These are phyloP conservation scores for Capronia americana DNA, from an alignment of 2,329 filamentous ascomycete species.

Conservation along the genomic window DNA sequence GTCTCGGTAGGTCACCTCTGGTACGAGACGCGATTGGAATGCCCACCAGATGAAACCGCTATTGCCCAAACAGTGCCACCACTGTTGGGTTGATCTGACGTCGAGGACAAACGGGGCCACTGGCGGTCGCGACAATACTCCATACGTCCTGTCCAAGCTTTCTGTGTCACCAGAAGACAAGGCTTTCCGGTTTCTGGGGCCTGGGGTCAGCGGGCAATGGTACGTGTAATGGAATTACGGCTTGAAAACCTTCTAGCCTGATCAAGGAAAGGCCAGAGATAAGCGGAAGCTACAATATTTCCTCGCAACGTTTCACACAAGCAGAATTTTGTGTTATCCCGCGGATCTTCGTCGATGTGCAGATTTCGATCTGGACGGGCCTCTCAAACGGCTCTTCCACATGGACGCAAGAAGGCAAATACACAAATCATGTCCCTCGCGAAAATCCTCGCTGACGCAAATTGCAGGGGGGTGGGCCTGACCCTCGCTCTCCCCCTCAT, in stretches of 20 bases:
- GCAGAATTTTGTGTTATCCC: conserved; percentile 11
- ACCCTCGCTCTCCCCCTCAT: background rate
- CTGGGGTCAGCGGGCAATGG: background rate
- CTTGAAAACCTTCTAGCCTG: conserved; percentile 17
- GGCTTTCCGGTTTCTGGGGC: background rate
- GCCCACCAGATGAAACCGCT: background rate
- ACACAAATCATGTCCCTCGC: conserved; percentile 19
- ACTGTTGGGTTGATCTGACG: background rate
- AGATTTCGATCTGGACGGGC: conserved; percentile 12
- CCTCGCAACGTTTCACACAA: conserved; percentile 24
- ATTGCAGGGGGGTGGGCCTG: conserved; percentile 1
- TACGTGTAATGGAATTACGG: conserved; percentile 19
- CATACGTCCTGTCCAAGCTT: background rate
- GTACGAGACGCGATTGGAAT: background rate
- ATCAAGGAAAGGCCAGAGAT: conserved; percentile 21
- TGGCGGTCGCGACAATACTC: background rate
- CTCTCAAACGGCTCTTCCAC: background rate
- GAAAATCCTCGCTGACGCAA: conserved; percentile 13
- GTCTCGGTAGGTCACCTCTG: background rate
- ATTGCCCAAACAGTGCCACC: background rate
- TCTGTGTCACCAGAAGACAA: background rate
- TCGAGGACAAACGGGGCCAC: background rate
- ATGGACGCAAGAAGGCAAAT: background rate
- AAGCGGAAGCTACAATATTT: conserved; percentile 29
- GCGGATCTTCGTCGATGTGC: conserved; percentile 27